These are phyloP conservation scores for Ustilago nuda DNA, from an alignment of 1,284 basidiomycete genomes.

Conservation along the genomic window DNA sequence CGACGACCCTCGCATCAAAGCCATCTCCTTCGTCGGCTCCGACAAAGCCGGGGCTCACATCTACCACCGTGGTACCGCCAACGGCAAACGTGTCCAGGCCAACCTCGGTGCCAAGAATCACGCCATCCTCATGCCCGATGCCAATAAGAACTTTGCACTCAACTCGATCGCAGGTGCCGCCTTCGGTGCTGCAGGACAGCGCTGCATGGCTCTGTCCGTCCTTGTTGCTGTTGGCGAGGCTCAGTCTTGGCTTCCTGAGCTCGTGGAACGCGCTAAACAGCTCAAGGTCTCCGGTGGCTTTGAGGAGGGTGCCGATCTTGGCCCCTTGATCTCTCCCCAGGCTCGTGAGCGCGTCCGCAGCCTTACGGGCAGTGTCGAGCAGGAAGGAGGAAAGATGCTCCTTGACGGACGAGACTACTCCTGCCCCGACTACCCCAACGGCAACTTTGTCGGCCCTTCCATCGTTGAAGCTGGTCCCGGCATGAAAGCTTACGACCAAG, in stretches of 20 bases:
- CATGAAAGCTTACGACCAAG: constrained; percentile 84
- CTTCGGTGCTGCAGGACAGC: constrained; percentile 96
- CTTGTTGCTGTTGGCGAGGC: constrained; percentile 86
- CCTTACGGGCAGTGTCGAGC: constrained; percentile 82
- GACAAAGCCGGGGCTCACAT: constrained; percentile 94
- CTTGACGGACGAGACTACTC: constrained; percentile 83
- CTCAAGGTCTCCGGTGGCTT: constrained; percentile 91
- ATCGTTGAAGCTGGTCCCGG: constrained; percentile 83
- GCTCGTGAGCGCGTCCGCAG: constrained; percentile 83
- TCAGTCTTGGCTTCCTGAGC: constrained; percentile 84
- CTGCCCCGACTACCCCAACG: constrained; percentile 83
- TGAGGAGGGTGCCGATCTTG: constrained; percentile 87
- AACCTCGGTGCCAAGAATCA: constrained; percentile 92
- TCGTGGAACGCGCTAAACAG: constrained; percentile 83
- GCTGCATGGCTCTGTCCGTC: constrained; percentile 75
- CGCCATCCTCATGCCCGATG: constrained; percentile 89
- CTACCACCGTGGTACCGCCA: constrained; percentile 79
- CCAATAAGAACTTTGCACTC: constrained; percentile 91
- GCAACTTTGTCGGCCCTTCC: constrained; percentile 96
- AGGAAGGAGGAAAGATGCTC: constrained; percentile 85
- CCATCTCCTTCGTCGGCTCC: constrained; percentile 97
- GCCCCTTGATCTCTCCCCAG: constrained; percentile 90
- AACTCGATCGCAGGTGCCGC: constrained; percentile 95
- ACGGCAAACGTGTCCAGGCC: constrained; percentile 93
- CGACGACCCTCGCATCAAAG: constrained; percentile 89